Evolutionary conservation across 164 flowering plant genomes (phyloP).

Genomic region (Chimonanthus salicifolius): DNA sequence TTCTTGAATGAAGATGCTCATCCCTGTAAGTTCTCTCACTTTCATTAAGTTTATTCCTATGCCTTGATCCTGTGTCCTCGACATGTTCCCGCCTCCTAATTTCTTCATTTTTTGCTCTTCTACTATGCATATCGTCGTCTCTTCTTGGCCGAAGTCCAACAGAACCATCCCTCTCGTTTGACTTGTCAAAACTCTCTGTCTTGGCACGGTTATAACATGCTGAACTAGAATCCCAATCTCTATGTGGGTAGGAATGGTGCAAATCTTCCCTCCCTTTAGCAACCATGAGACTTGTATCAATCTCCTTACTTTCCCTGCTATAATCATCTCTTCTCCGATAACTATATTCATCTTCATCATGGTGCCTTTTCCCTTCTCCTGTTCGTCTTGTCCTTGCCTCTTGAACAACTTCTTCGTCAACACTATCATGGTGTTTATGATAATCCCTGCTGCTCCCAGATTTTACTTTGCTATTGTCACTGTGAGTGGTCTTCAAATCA

Average conservation of each 20-base stretch:
- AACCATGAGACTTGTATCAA: conserved; percentile 35
- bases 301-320: conserved; percentile 38
- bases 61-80: conserved; percentile 58
- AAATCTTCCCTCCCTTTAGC: conserved; percentile 58
- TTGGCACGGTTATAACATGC: conserved; percentile 32
- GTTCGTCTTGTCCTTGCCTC: conserved; percentile 33
- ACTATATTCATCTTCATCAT: conserved; percentile 43
- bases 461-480: conserved; percentile 76
- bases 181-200: conserved; percentile 50
- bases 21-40: conserved; percentile 61
- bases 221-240: conserved; percentile 49
- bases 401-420: conserved; percentile 76
- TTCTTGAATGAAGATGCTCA: conserved; percentile 53
- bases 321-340: conserved; percentile 43
- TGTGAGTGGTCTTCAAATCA: conserved; percentile 57
- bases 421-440: conserved; percentile 45
- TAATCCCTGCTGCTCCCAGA: conserved; percentile 68
- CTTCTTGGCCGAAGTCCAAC: conserved; percentile 51
- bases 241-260: conserved; percentile 29
- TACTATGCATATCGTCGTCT: conserved; percentile 60
- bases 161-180: conserved; percentile 58
- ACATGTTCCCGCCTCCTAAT: conserved; percentile 52
- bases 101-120: conserved; percentile 59
- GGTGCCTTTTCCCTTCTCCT: conserved; percentile 35
- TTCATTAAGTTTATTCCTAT: conserved; percentile 57